Evolutionary conservation across 1,139 yeast genomes (phyloP), one percentile per base, ranked within the genome.

Genomic region (Saccharomyces hybrid): DNA sequence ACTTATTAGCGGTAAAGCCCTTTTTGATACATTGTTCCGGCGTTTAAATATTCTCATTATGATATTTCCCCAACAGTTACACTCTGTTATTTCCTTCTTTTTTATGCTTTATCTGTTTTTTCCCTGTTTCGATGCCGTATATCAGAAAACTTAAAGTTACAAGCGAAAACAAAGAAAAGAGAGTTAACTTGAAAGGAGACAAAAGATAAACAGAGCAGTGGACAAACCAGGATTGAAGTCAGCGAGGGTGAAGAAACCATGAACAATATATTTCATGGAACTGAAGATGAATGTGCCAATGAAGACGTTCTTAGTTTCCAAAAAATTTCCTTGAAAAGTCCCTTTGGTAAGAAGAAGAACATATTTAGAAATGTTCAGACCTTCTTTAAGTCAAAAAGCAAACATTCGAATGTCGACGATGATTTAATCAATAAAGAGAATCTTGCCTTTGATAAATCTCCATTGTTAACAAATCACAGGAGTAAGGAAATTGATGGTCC

Each of bases 281-380:
- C 5, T 32, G 38, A n/a, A 5, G 38, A 32, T 32, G 16, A n/a
- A 7, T 32, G 8, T 32, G 16, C 38, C 14, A 14, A 32, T 16
- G 50, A 48, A 25, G 50, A 48, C 14, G 34, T 16, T 26, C 28
- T 48, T 8, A 34, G 32, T 25, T 48, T 48, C 9, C 50, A 48
- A 23, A 48, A n/a, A 19, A 8, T 49, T 26, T n/a, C 52, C 23
- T 25, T 28, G 42, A 49, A 42, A 14, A 48, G 46, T 25, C 47
- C 52, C 14, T 49, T 49, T 27, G 48, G 52, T 34, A 23, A 49
- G 19, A 49, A 28, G n/a, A 49, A 42, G 27, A 49, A 49, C 31
- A 41, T 49, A 49, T 49, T 49, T 27, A 49, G 29, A 31, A 49
- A 49, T 42, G 52, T 49, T 5, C 47, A 42, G n/a, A 49, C 41